Base-by-base conservation (phyloP, 176 grass and related monocot species). In the Ensete glaucum region DNA sequence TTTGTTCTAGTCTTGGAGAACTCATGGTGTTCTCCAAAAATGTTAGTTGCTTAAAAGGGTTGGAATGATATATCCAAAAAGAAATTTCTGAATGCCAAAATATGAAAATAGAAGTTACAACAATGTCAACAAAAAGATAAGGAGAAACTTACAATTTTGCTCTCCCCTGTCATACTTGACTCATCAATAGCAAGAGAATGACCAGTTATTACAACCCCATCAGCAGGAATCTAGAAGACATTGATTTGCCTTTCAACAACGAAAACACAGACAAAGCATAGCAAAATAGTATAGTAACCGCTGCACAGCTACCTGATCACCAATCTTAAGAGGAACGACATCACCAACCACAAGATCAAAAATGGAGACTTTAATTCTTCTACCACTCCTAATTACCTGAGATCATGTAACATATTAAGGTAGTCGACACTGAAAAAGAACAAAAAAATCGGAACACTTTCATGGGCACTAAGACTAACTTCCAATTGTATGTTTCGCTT, bases 111-210 rank as follows among this genome's bases (percentile, higher is more conserved):
- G 5, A 43, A 43, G 34, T 43, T 0, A 43, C 34, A 43, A 43
- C 34, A 43, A 43, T 43, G 34, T 43, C 34, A 43, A 43, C 50
- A 34, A 9, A 34, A 76, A 34, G 14, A 25, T 54, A 29, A 55
- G 9, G 81, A 49, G 43, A 57, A 73, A 87, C 85, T 93, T 77
- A 98, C 95, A 2, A 98, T 82, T 87, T 93, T 94, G 75, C 95
- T 98, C 82, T 98, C 95, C 29, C 95, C 95, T 0, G 95, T 98
- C 95, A 98, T 93, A 78, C 90, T 91, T n/a, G 95, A 93, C 82
- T 98, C 95, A 43, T 98, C 95, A 71, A 98, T 86, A 13, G 95
- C 87, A 73, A 98, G 88, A 63, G 88, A 98, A 52, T 93, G 95
- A 17, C 95, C 95, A n/a, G 69, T 85, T n/a, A 98, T 82, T 68